Percentiles rank a stretch among this genome's conserved stretches.
These are phyloP conservation scores for Myxozyma neglecta DNA, from an alignment of 805 yeast species.

Conservation along the genomic window DNA sequence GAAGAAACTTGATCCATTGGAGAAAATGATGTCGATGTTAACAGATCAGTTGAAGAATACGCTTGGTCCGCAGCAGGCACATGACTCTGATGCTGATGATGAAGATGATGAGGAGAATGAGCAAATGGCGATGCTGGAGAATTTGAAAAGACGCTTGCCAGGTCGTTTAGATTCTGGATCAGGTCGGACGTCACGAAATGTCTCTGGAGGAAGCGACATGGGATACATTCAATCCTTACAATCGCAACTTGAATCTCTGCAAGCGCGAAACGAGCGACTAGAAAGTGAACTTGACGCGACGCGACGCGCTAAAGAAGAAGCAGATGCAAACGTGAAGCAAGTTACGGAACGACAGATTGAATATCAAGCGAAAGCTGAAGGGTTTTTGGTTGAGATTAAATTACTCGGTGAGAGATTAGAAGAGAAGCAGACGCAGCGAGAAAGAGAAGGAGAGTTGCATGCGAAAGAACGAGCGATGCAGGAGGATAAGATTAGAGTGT, in stretches of 20 bases:
- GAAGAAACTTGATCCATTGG: conserved; percentile 22
- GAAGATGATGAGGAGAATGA: conserved; percentile 17
- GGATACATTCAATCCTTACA: not conserved
- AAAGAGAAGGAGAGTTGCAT: conserved; percentile 3
- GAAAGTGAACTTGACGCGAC: conserved; percentile 15
- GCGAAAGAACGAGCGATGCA: conserved; percentile 18
- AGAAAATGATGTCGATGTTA: conserved; percentile 19
- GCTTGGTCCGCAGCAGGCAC: not conserved
- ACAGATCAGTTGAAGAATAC: conserved; percentile 24
- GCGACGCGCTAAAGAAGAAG: conserved; percentile 12
- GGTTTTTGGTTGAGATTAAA: conserved; percentile 9
- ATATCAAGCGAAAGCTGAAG: conserved; percentile 9
- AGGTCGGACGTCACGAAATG: conserved; percentile 2
- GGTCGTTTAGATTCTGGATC: not conserved
- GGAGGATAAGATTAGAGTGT: conserved; percentile 13
- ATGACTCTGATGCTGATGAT: conserved; percentile 17
- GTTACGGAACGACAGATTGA: conserved; percentile 14
- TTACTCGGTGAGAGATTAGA: not conserved
- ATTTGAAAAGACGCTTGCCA: not conserved
- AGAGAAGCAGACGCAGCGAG: conserved; percentile 3
- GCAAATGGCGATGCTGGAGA: not conserved
- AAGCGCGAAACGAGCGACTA: conserved; percentile 8
- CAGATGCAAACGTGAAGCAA: conserved; percentile 12
- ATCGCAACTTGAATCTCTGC: conserved; percentile 1
- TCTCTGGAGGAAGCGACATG: not conserved